Evolutionary conservation across 768 basidiomycete genomes (phyloP).

Genomic region (Cystofilobasidium capitatum): DNA sequence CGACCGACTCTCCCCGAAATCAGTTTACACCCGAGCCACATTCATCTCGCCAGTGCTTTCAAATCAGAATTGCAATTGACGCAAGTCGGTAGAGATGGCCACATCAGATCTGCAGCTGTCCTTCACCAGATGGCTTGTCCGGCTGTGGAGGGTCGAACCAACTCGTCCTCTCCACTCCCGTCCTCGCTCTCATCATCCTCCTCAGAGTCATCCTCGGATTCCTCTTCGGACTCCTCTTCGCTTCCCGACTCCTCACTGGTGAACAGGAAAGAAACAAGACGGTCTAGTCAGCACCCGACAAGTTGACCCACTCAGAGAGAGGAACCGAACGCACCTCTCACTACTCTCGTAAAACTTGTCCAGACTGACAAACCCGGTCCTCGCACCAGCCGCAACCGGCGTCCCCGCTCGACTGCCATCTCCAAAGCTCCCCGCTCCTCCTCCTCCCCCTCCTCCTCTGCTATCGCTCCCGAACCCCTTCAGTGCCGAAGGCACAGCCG

Average conservation of each 20-base stretch:
- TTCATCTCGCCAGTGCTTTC: too few relatives aligned
- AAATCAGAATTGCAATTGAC: too few relatives aligned
- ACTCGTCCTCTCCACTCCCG: slow-evolving; percentile 37
- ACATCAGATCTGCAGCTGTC: too few relatives aligned
- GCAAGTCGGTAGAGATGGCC: too few relatives aligned
- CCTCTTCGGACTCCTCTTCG: slow-evolving; percentile 28
- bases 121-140: too few relatives aligned
- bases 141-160: too few relatives aligned
- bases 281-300: background rate
- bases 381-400: slow-evolving; percentile 33
- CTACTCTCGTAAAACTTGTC: slow-evolving; percentile 61
- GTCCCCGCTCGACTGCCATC: slow-evolving; percentile 43
- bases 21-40: too few relatives aligned
- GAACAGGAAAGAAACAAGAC: background rate
- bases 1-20: too few relatives aligned
- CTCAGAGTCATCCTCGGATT: slow-evolving; percentile 37
- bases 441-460: slow-evolving; percentile 29
- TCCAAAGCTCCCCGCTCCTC: slow-evolving; percentile 41
- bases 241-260: slow-evolving; percentile 1
- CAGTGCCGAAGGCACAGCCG: slow-evolving; percentile 39
- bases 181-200: slow-evolving; percentile 29
- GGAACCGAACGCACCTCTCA: slow-evolving; percentile 24
- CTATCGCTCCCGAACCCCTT: slow-evolving; percentile 20
- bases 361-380: slow-evolving; percentile 44
- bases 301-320: background rate